Evolutionary conservation across 176 grass and related monocot genomes (phyloP).

Genomic region (Phyllostachys edulis): DNA sequence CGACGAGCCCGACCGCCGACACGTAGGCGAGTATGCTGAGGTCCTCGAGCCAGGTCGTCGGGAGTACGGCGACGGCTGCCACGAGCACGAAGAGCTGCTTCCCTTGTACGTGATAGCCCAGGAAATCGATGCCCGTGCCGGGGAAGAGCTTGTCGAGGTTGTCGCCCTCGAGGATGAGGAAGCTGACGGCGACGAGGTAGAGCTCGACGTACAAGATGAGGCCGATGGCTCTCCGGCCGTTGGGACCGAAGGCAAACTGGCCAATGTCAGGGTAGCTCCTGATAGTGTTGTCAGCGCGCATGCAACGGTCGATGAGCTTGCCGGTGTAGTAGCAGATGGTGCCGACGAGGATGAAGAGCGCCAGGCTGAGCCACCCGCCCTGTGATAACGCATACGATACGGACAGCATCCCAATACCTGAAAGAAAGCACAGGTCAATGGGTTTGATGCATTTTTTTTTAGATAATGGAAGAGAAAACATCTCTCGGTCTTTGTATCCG

Average conservation of each 20-base stretch:
- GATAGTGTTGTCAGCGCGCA: constrained; percentile 29
- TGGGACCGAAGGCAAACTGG: constrained; percentile 40
- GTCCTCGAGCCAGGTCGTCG: constrained; percentile 53
- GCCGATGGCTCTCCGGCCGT: constrained; percentile 42
- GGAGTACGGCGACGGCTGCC: constrained; percentile 43
- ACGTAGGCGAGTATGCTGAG: constrained; percentile 55
- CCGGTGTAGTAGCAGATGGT: constrained; percentile 69
- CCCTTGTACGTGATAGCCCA: constrained; percentile 38
- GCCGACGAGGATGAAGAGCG: constrained; percentile 48
- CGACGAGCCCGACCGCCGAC: constrained; percentile 51
- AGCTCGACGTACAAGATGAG: constrained; percentile 55
- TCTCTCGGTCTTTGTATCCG: no score
- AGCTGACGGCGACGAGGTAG: constrained; percentile 48
- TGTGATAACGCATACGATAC: constrained; percentile 56
- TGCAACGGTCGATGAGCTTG: constrained; percentile 53
- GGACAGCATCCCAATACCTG: constrained; percentile 62
- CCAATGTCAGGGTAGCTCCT: constrained; percentile 62
- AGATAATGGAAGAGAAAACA: no score
- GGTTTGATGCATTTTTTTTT: no score
- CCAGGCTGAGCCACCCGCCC: constrained; percentile 64
- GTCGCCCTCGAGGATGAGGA: constrained; percentile 52
- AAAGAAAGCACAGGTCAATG: not conserved
- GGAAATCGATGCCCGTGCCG: not conserved
- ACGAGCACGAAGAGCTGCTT: constrained; percentile 41
- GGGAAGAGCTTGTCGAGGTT: constrained; percentile 55